These are phyloP conservation scores for Cercophora scortea DNA, from an alignment of 495 filamentous ascomycete genomes.

Conservation along the genomic window DNA sequence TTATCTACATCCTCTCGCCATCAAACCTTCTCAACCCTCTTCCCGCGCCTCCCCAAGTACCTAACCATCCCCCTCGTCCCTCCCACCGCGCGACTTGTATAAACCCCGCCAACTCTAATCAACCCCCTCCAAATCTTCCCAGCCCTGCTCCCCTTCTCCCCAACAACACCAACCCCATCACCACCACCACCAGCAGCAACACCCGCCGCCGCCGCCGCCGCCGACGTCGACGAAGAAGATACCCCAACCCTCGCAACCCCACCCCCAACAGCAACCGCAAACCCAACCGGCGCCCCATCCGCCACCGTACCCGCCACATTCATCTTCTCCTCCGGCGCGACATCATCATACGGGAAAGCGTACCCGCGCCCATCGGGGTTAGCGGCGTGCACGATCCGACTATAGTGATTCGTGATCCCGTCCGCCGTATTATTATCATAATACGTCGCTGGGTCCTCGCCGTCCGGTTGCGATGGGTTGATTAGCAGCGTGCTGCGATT, in stretches of 20 bases:
- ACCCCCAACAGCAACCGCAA: conserved; percentile 54
- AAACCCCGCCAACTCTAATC: too few relatives aligned
- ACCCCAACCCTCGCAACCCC: too few relatives aligned
- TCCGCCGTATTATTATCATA: conserved; percentile 33
- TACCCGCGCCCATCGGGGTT: conserved; percentile 60
- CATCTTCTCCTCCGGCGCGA: conserved; percentile 44
- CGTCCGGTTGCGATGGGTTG: conserved; percentile 42
- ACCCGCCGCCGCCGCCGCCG: not conserved
- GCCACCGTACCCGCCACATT: conserved; percentile 59
- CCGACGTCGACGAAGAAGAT: not conserved
- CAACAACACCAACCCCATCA: not conserved
- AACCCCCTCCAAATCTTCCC: too few relatives aligned
- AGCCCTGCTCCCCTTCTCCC: too few relatives aligned
- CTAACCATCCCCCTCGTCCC: too few relatives aligned
- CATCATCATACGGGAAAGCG: conserved; percentile 76
- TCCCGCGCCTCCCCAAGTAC: not conserved
- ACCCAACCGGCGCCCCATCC: conserved; percentile 45
- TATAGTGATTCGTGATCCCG: conserved; percentile 67
- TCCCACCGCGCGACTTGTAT: too few relatives aligned
- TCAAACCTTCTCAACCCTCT: too few relatives aligned
- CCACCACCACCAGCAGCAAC: not conserved
- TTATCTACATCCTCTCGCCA: too few relatives aligned
- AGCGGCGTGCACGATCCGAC: conserved; percentile 55
- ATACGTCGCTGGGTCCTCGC: conserved; percentile 36
- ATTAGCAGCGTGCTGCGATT: conserved; percentile 57